Evolutionary conservation across 768 basidiomycete species (phyloP).

Genomic region (Termitomyces bulborhizus): DNA sequence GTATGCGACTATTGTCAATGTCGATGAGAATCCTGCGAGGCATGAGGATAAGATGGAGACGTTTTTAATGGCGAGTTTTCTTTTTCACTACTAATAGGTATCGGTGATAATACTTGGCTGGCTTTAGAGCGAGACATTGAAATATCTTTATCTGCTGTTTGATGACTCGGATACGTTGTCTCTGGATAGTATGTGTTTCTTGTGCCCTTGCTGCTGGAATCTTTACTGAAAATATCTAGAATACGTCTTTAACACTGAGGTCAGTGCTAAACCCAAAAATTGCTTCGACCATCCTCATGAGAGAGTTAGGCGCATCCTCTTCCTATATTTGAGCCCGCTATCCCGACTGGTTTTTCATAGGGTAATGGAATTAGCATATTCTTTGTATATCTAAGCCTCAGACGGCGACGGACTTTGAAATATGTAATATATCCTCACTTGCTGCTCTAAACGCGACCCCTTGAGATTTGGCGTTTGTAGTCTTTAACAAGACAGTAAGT

Average conservation of each 20-base stretch:
- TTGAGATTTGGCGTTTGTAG: no score
- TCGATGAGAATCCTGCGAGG: constrained; percentile 64
- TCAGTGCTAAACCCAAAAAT: constrained; percentile 16
- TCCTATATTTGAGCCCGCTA: constrained; percentile 25
- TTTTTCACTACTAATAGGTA: neutral
- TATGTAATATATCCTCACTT: neutral
- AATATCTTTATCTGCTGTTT: constrained; percentile 89
- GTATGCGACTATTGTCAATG: constrained; percentile 79
- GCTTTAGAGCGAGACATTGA: constrained; percentile 75
- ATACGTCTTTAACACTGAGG: constrained; percentile 93
- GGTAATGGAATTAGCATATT: neutral
- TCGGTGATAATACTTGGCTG: neutral
- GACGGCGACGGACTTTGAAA: neutral
- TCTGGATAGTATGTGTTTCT: constrained; percentile 52
- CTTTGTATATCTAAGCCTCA: neutral
- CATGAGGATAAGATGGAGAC: constrained; percentile 94
- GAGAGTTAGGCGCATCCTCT: constrained; percentile 27
- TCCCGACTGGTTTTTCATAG: constrained; percentile 22
- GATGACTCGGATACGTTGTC: constrained; percentile 68
- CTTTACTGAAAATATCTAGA: constrained; percentile 30
- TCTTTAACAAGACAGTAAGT: no score
- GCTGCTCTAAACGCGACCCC: no score
- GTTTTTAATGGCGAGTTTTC: constrained; percentile 69
- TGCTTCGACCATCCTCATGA: neutral
- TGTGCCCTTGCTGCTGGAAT: neutral